A percentile compares a stretch with the other conserved stretches of the same genome.
Conservation (phyloP, 495 filamentous ascomycete genomes). For the Immersiella caudata region DNA sequence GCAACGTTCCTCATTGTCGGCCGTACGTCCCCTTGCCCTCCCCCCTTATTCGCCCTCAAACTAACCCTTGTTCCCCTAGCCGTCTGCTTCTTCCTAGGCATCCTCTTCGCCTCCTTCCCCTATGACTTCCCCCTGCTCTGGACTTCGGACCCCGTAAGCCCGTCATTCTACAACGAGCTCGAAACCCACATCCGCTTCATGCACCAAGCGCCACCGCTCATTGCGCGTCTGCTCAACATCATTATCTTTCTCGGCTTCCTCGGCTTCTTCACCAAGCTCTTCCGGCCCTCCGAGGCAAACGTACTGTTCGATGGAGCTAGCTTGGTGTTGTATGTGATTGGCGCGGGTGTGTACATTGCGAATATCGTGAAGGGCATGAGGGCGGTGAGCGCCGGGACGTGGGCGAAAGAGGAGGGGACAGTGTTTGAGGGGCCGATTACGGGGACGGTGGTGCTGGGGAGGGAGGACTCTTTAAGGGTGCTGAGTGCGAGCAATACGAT, state of each 20-base stretch:
- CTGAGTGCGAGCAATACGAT: constrained; percentile 96
- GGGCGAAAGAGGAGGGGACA: constrained; percentile 52
- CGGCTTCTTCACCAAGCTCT: constrained; percentile 92
- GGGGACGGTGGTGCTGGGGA: constrained; percentile 56
- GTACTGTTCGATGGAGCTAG: constrained; percentile 94
- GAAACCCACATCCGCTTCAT: constrained; percentile 87
- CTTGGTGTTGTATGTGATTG: constrained; percentile 88
- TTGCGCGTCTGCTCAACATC: constrained; percentile 91
- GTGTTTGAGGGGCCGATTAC: constrained; percentile 44
- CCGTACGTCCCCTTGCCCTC: constrained; percentile 58
- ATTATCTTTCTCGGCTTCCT: constrained; percentile 84
- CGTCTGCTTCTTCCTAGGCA: constrained; percentile 97
- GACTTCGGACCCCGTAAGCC: constrained; percentile 65
- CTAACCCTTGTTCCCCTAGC: constrained; percentile 20
- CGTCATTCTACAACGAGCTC: constrained; percentile 72
- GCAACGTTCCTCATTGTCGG: constrained; percentile 96
- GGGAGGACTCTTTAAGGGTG: constrained; percentile 88
- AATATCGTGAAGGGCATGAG: constrained; percentile 94
- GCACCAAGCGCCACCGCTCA: constrained; percentile 83
- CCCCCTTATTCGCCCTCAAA: constrained; percentile 3
- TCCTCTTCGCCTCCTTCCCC: constrained; percentile 94
- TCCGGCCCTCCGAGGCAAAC: constrained; percentile 87
- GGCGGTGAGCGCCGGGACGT: constrained; percentile 64
- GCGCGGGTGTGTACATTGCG: constrained; percentile 85
- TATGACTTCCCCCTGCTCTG: constrained; percentile 98